Evolutionary conservation across 257 asterid genomes (phyloP).

Genomic region (Nicotiana tomentosiformis): DNA sequence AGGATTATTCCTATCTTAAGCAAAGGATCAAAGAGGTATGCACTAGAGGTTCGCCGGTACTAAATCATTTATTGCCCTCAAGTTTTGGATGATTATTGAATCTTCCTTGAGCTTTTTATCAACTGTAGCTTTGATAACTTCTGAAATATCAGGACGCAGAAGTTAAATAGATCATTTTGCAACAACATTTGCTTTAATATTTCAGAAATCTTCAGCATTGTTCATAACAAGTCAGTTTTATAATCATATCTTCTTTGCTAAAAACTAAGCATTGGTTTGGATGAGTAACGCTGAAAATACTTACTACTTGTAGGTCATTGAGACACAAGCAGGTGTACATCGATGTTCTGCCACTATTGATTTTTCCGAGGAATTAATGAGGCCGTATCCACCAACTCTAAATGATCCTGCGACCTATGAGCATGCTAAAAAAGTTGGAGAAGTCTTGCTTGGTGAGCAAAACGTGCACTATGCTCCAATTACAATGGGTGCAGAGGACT

Average conservation of each 20-base stretch:
- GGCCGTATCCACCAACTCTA: slow-evolving; percentile 57
- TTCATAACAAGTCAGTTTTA: background rate
- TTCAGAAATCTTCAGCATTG: background rate
- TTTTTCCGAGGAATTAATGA: slow-evolving; percentile 45
- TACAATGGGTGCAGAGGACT: slow-evolving; percentile 82
- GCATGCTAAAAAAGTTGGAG: slow-evolving; percentile 58
- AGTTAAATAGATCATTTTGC: background rate
- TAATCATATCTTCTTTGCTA: background rate
- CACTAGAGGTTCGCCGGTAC: background rate
- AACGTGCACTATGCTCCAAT: slow-evolving; percentile 25
- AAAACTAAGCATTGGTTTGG: background rate
- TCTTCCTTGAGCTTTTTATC: background rate
- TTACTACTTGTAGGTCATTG: slow-evolving; percentile 44
- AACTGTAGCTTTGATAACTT: background rate
- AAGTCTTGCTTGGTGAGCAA: slow-evolving; percentile 46
- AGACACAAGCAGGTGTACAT: slow-evolving; percentile 66
- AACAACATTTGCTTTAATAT: background rate
- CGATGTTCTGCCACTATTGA: slow-evolving; percentile 54
- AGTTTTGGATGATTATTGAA: background rate
- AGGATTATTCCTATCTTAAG: slow-evolving; percentile 42
- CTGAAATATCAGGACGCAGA: background rate
- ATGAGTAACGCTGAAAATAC: background rate
- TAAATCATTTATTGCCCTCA: background rate
- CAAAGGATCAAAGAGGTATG: slow-evolving; percentile 74
- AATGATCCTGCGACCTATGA: slow-evolving; percentile 52